Percentiles rank a stretch among this genome's conserved stretches.
phyloP scores from a whole-genome alignment of 495 filamentous ascomycete genomes.

The Staphylotrichum tortipilum region DNA sequence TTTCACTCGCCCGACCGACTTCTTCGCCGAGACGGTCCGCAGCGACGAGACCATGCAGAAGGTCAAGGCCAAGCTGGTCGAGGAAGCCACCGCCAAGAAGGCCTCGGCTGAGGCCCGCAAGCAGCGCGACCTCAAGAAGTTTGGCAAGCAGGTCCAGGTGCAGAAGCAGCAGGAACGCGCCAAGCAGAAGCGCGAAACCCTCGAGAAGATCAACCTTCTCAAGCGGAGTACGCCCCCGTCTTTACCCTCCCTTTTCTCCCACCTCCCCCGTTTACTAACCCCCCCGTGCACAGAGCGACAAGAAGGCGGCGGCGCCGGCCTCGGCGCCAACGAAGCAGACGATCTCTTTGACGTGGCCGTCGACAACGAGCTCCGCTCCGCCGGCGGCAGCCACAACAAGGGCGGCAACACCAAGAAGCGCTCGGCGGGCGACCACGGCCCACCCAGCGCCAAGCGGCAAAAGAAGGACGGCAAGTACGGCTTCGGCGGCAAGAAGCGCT shows the following conservation, averaged over 20 bases:
- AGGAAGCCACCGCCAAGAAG: slow-evolving; percentile 87
- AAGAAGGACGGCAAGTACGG: slow-evolving; percentile 93
- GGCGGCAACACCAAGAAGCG: slow-evolving; percentile 36
- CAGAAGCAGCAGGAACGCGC: slow-evolving; percentile 88
- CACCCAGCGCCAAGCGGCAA: slow-evolving; percentile 60
- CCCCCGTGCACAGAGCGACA: slow-evolving; percentile 61
- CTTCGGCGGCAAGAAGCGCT: slow-evolving; percentile 88
- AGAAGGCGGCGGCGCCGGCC: slow-evolving; percentile 52
- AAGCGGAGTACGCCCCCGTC: slow-evolving; percentile 70
- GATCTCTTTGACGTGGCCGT: slow-evolving; percentile 93
- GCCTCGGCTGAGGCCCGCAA: slow-evolving; percentile 82
- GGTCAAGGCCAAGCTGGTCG: slow-evolving; percentile 87
- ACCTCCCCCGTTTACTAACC: slow-evolving; percentile 1
- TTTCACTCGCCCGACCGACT: slow-evolving; percentile 84
- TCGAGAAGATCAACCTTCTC: slow-evolving; percentile 86
- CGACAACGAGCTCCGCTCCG: slow-evolving; percentile 57
- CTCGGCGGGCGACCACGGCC: slow-evolving; percentile 22
- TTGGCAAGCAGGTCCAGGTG: slow-evolving; percentile 96
- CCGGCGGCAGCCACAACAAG: slow-evolving; percentile 34
- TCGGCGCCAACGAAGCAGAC: slow-evolving; percentile 65
- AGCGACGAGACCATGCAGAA: slow-evolving; percentile 96
- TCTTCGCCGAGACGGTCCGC: slow-evolving; percentile 98
- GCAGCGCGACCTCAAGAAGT: slow-evolving; percentile 95
- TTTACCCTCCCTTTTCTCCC: neutral
- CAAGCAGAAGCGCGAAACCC: slow-evolving; percentile 79